Percentiles rank a stretch among this genome's conserved stretches.
These are phyloP conservation scores for Blastosporella zonata DNA, from an alignment of 1,284 basidiomycete species.

Conservation along the genomic window DNA sequence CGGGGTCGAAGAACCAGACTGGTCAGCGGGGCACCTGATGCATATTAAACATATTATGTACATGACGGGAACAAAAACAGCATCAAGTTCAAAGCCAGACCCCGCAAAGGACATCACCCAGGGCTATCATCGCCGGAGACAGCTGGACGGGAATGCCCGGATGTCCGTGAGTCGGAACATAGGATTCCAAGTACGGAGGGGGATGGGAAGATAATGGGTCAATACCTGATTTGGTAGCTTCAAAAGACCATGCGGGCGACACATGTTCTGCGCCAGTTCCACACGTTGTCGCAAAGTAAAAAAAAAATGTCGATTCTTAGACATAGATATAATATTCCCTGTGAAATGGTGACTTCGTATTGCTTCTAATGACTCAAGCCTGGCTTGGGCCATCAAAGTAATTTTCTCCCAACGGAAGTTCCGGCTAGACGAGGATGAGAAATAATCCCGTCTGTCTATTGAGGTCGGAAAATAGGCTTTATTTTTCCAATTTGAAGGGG, in stretches of 20 bases:
- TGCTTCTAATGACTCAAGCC: neutral
- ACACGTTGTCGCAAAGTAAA: neutral
- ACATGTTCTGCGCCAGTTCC: neutral
- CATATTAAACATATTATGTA: neutral
- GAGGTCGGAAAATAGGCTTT: neutral
- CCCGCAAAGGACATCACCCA: neutral
- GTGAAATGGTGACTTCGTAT: neutral
- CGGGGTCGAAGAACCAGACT: constrained; percentile 11
- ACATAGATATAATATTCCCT: neutral
- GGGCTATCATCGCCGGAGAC: constrained; percentile 6
- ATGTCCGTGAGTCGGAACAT: constrained; percentile 7
- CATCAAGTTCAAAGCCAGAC: neutral
- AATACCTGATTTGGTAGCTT: neutral
- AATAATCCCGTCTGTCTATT: neutral
- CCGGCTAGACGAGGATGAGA: neutral
- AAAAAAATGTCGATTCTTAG: neutral
- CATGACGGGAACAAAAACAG: neutral
- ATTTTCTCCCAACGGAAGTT: neutral
- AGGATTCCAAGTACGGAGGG: constrained; percentile 7
- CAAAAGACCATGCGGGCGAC: neutral
- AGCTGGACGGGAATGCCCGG: constrained; percentile 14
- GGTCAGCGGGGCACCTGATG: neutral
- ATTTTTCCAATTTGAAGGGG: neutral
- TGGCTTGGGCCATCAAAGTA: neutral
- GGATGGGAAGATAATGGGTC: neutral